These are phyloP conservation scores for Mycena sp. DNA, from an alignment of 1,284 basidiomycete genomes.

Conservation along the genomic window DNA sequence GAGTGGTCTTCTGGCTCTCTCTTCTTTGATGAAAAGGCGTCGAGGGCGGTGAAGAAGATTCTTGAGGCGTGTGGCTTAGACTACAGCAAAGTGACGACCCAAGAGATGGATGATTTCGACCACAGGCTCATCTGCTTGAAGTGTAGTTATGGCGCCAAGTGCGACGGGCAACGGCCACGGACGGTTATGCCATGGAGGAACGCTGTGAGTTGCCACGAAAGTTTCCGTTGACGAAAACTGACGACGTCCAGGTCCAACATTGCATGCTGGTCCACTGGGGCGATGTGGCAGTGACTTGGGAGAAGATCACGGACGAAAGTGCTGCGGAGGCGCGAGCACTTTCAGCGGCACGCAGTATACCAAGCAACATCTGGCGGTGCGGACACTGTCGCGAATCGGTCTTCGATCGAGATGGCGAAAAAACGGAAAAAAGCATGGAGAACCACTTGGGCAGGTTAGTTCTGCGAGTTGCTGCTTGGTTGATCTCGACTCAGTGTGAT, in stretches of 20 bases:
- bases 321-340: conserved; percentile 32
- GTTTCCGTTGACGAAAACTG: background rate
- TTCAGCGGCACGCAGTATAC: conserved; percentile 28
- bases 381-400: conserved; percentile 36
- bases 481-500: background rate
- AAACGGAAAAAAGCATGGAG: background rate
- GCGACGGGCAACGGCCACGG: conserved; percentile 44
- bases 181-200: conserved; percentile 45
- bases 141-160: conserved; percentile 42
- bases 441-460: conserved; percentile 15
- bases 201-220: conserved; percentile 35
- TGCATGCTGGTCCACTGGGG: conserved; percentile 44
- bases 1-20: conserved; percentile 37
- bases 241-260: conserved; percentile 41
- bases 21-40: conserved; percentile 41
- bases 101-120: conserved; percentile 42
- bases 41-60: conserved; percentile 38
- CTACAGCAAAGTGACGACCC: conserved; percentile 29
- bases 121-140: conserved; percentile 48
- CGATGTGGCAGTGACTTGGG: conserved; percentile 38
- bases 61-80: conserved; percentile 41
- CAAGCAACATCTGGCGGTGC: conserved; percentile 39
- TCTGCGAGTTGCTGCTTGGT: background rate
- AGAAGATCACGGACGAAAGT: conserved; percentile 39
- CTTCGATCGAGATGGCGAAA: conserved; percentile 3